Evolutionary conservation across 495 filamentous ascomycete species (phyloP), one percentile per base, ranked within the genome.

Genomic region (Usnea hakonensis): DNA sequence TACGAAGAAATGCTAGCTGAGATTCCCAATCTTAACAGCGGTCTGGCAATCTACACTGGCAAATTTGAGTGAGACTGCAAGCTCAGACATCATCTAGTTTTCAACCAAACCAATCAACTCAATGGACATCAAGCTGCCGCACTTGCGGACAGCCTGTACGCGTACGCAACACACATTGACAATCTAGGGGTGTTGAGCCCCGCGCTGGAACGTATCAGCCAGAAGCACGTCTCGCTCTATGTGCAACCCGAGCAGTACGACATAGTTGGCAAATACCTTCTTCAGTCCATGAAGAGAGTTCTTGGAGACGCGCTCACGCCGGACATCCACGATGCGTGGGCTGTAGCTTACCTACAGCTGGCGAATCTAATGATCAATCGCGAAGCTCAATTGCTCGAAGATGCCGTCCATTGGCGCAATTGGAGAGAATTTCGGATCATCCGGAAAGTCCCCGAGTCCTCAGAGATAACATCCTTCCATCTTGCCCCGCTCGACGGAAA

Each of bases 181-280:
- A 78, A 89, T 73, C 80, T 89, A 8, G 76, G 75, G 58, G 82
- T 78, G 32, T 78, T 91, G 6, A 63, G 71, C 38, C 76, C 80
- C 8, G 83, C 85, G 40, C 80, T 91, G n/a, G 84, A 86, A 71
- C 78, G 84, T 65, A 90, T 91, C 69, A 85, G 85, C 69, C 79
- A 88, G 72, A 90, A 90, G 73, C 88, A 91, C 65, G 87, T 83
- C 48, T 87, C 83, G 0, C 81, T 90, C 36, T 83, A 83, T 72
- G 83, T 91, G 66, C 73, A 79, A 60, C 82, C 88, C 28, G 85
- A 81, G 10, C 80, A 87, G 62, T 90, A 90, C 74, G 69, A 80
- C 50, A 81, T 88, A 55, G 88, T 91, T 35, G 88, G 84, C 59
- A 79, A 79, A 66, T 79, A 83, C 72, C 80, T 90, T 10, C 77